Conservation (phyloP, 345 rosid species). For the Psidium guajava region DNA sequence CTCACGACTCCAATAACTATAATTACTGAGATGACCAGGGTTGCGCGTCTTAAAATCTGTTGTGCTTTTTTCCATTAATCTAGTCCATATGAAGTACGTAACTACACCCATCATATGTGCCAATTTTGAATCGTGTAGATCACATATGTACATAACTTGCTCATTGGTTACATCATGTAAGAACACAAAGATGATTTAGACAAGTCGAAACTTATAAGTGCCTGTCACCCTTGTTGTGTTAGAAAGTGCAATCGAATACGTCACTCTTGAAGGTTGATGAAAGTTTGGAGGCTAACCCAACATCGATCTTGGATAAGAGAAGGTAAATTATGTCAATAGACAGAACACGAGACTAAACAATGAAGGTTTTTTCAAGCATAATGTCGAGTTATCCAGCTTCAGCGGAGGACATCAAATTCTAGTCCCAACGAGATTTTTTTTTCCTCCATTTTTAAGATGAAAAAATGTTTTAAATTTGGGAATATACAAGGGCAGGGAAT, state of each 20-base stretch:
- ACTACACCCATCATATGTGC: neutral
- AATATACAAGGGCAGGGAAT: neutral
- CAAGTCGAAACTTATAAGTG: neutral
- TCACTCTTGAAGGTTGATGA: rapidly evolving
- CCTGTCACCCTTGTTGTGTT: rapidly evolving
- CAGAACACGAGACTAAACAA: neutral
- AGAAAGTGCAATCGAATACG: neutral
- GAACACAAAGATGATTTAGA: neutral
- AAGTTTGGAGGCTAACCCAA: neutral
- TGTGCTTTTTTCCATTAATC: neutral
- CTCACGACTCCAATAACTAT: neutral
- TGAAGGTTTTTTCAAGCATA: neutral
- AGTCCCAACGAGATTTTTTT: neutral
- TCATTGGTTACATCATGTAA: neutral
- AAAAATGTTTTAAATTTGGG: neutral
- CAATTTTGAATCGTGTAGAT: neutral
- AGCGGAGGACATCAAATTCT: neutral
- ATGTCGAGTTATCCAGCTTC: neutral
- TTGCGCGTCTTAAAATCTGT: neutral
- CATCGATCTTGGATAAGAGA: neutral
- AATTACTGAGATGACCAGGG: neutral
- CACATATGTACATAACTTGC: neutral
- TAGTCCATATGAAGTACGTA: neutral
- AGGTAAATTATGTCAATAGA: neutral
- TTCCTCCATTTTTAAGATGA: neutral